phyloP scores from a whole-genome alignment of 2,329 filamentous ascomycete species.

The Exophiala sp. region DNA sequence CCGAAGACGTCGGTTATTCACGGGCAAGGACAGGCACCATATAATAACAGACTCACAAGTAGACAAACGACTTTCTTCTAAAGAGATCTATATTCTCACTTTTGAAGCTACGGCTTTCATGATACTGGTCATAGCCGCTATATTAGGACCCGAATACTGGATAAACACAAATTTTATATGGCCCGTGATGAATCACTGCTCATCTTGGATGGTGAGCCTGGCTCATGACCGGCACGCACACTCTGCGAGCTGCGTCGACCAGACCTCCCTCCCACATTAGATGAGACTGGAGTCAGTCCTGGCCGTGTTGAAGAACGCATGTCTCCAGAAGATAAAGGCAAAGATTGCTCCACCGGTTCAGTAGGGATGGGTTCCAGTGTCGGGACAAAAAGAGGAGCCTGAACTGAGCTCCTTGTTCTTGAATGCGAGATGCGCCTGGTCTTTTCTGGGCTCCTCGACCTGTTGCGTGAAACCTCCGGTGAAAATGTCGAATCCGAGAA shows the following conservation, averaged over 20 bases:
- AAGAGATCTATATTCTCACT: too few relatives aligned
- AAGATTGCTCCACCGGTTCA: not conserved
- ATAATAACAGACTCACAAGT: too few relatives aligned
- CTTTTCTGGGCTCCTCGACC: conserved; percentile 20
- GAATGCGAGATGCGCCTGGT: not conserved
- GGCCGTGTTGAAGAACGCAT: not conserved
- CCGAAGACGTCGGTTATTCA: not conserved
- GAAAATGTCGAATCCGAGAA: conserved; percentile 7
- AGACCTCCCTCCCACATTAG: not conserved
- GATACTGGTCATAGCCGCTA: too few relatives aligned
- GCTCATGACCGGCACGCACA: not conserved
- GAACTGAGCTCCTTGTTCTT: conserved; percentile 8
- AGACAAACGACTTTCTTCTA: too few relatives aligned
- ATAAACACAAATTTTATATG: too few relatives aligned
- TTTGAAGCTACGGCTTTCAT: too few relatives aligned
- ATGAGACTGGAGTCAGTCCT: conserved; percentile 5
- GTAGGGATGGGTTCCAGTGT: conserved; percentile 6
- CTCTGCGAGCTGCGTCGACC: not conserved
- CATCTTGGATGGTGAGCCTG: not conserved
- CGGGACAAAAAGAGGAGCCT: conserved; percentile 3
- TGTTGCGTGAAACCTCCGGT: conserved; percentile 7
- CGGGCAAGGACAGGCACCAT: too few relatives aligned
- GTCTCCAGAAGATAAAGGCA: not conserved
- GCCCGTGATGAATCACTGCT: not conserved
- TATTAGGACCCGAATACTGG: too few relatives aligned